These are phyloP conservation scores for Omphalotus olearius DNA, from an alignment of 1,284 basidiomycete species.

Conservation along the genomic window DNA sequence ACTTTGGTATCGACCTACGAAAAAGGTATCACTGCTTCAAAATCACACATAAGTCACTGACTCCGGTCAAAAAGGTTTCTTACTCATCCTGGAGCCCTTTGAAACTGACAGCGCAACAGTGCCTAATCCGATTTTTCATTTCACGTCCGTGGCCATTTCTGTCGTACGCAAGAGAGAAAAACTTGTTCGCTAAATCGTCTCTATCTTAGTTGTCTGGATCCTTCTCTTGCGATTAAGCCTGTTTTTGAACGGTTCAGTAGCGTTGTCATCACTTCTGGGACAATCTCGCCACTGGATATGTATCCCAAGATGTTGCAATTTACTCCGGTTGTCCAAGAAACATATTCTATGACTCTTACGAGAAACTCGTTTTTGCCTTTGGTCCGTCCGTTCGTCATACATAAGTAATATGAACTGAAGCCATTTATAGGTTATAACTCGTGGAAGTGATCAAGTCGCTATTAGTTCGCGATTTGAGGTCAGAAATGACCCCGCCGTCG, in stretches of 20 bases:
- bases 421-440: constrained; percentile 82
- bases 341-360: constrained; percentile 97
- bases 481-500: constrained; percentile 97
- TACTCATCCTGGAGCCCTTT: constrained; percentile 97
- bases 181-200: constrained; percentile 8
- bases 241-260: constrained; percentile 98
- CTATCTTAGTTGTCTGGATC: constrained; percentile 82
- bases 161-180: neutral
- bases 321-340: constrained; percentile 95
- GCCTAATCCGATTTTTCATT: constrained; percentile 98
- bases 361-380: constrained; percentile 97
- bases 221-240: constrained; percentile 95
- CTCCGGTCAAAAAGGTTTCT: constrained; percentile 64
- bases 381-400: constrained; percentile 40
- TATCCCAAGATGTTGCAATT: constrained; percentile 99
- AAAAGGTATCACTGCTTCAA: constrained; percentile 56
- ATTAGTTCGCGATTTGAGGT: constrained; percentile 99
- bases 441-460: constrained; percentile 97
- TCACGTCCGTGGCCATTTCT: constrained; percentile 62
- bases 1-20: constrained; percentile 98
- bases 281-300: constrained; percentile 98
- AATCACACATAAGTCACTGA: constrained; percentile 6
- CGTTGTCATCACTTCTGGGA: constrained; percentile 98
- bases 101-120: constrained; percentile 99
- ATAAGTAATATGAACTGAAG: constrained; percentile 5